A percentile compares a stretch with the other conserved stretches of the same genome.
phyloP scores from a whole-genome alignment of 768 basidiomycete species.

The Lanmaoa rubissima region DNA sequence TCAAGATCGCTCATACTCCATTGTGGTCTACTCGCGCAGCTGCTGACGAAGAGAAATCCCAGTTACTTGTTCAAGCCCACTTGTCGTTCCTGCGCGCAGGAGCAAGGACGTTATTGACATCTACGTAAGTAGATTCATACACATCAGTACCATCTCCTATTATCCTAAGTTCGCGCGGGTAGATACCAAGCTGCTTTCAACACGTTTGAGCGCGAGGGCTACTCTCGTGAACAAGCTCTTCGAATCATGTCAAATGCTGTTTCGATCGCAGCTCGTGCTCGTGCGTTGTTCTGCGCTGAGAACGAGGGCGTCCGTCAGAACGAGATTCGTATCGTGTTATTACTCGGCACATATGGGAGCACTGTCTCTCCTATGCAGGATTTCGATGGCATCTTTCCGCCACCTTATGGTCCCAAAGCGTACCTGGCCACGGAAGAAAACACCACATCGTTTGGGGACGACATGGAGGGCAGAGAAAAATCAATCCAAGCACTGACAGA shows the following conservation, averaged over 20 bases:
- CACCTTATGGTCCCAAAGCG: constrained; percentile 64
- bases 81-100: constrained; percentile 63
- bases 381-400: constrained; percentile 72
- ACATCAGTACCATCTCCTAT: background rate
- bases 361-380: constrained; percentile 66
- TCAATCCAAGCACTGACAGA: constrained; percentile 52
- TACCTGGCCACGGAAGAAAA: constrained; percentile 37
- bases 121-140: constrained; percentile 47
- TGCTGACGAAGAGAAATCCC: constrained; percentile 45
- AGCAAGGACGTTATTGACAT: constrained; percentile 61
- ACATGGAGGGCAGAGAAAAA: constrained; percentile 30
- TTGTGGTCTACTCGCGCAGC: constrained; percentile 74
- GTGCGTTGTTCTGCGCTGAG: constrained; percentile 32
- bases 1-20: constrained; percentile 50
- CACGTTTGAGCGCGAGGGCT: constrained; percentile 53
- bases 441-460: constrained; percentile 42
- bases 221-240: constrained; percentile 41
- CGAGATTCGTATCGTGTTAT: constrained; percentile 56
- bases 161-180: background rate
- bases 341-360: constrained; percentile 74
- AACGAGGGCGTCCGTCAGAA: constrained; percentile 9
- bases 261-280: constrained; percentile 48
- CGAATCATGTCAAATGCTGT: constrained; percentile 54
- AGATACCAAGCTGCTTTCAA: constrained; percentile 68
- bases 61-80: constrained; percentile 54